Evolutionary conservation across 768 basidiomycete genomes (phyloP).

Genomic region (Artomyces pyxidatus): DNA sequence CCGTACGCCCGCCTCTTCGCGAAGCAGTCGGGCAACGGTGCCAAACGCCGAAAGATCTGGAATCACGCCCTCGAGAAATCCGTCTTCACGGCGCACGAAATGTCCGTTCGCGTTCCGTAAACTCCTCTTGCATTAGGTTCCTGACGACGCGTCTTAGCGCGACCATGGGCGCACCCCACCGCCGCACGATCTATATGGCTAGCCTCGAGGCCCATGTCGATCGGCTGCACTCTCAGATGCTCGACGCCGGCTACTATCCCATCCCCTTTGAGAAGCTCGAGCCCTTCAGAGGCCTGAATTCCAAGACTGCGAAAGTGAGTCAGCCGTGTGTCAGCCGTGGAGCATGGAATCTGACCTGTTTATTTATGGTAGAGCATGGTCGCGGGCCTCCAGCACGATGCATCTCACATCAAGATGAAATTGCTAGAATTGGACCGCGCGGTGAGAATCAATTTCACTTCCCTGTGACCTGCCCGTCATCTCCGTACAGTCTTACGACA

Average conservation of each 20-base stretch:
- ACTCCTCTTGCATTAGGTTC: neutral
- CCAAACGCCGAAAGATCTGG: slow-evolving; percentile 70
- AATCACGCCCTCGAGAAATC: slow-evolving; percentile 69
- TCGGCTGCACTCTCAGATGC: slow-evolving; percentile 50
- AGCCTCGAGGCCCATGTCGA: slow-evolving; percentile 71
- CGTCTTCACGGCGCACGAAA: slow-evolving; percentile 57
- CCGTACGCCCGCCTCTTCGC: slow-evolving; percentile 66
- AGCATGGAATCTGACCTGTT: slow-evolving; percentile 43
- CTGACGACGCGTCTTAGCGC: slow-evolving; percentile 31
- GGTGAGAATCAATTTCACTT: slow-evolving; percentile 30
- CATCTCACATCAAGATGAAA: slow-evolving; percentile 48
- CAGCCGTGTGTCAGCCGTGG: slow-evolving; percentile 25
- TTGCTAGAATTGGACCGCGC: slow-evolving; percentile 63
- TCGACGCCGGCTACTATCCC: slow-evolving; percentile 46
- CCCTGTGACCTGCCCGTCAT: neutral
- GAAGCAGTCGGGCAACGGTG: slow-evolving; percentile 41
- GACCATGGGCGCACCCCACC: slow-evolving; percentile 55
- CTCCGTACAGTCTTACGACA: neutral
- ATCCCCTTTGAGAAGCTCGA: slow-evolving; percentile 49
- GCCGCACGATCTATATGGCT: slow-evolving; percentile 63
- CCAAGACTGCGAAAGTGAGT: slow-evolving; percentile 64
- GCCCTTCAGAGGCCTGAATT: slow-evolving; percentile 62
- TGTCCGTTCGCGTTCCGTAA: slow-evolving; percentile 33
- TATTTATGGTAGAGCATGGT: slow-evolving; percentile 55
- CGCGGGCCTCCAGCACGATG: slow-evolving; percentile 60